Evolutionary conservation across 2,329 filamentous ascomycete species (phyloP), one percentile per base, ranked within the genome.

Genomic region (Aspergillus hiratsukae): DNA sequence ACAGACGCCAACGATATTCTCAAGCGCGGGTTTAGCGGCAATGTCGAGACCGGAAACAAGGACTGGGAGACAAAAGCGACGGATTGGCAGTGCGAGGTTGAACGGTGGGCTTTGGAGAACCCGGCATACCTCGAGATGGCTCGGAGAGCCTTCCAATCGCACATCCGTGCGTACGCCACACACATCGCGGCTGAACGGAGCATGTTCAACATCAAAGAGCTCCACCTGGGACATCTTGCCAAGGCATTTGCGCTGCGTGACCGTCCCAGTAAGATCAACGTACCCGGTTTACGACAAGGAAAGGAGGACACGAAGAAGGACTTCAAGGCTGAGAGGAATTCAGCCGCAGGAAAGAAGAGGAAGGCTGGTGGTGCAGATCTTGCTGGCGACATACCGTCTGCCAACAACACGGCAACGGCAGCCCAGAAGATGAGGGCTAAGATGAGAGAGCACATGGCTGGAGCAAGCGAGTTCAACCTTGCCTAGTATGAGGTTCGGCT

Each of bases 221-320:
- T 99, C 49, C 94, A 99, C 72, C 77, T 97, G 7, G 94, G 94
- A 3, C 94, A 99, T 78, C 79, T 94, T 62, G 93, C 93, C 7
- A 99, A 99, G 79, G 90, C 89, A 27, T 99, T 96, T 70, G 94
- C 87, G 1, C 77, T 99, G 63, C 83, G 95, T 61, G 94, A 99
- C 72, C 86, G 90, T 31, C 94, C 94, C 0, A 88, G 89, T 4
- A 88, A 89, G 51, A 95, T 99, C 59, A 78, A 78, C 60, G 74
- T 78, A 19, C 74, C 75, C n/a, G 75, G 77, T 53, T 69, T 83
- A 53, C 71, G 82, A 41, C 80, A 78, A 6, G 77, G 76, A 49
- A 74, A 75, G 64, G 72, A 76, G 28, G 79, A 76, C 41, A 73
- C 72, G 10, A 76, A 74, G 64, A 78, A 77, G 66, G 75, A 75